Conservation (phyloP, 2,329 filamentous ascomycete genomes). For the Phaeomoniella chlamydospora region DNA sequence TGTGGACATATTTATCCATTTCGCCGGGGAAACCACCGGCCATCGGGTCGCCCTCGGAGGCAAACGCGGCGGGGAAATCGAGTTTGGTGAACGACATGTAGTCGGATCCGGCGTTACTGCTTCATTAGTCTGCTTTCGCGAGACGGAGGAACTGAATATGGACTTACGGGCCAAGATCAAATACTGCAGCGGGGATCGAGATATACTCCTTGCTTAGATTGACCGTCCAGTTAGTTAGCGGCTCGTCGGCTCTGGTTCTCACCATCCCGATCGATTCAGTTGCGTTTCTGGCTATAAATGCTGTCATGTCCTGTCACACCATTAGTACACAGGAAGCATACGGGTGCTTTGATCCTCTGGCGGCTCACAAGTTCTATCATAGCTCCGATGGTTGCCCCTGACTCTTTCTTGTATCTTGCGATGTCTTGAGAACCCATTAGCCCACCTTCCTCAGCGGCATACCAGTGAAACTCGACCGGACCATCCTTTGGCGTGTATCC, state of each 20-base stretch:
- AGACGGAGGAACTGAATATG: background rate
- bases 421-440: constrained; percentile 80
- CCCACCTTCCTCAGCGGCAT: constrained; percentile 79
- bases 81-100: background rate
- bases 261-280: background rate
- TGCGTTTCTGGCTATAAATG: background rate
- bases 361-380: background rate
- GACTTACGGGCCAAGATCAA: background rate
- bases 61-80: background rate
- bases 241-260: background rate
- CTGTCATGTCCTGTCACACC: background rate
- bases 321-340: background rate
- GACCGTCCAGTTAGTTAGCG: background rate
- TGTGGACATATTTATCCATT: background rate
- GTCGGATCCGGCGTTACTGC: background rate
- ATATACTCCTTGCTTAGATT: background rate
- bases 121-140: background rate
- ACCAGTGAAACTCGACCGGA: constrained; percentile 85
- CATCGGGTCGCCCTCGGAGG: background rate
- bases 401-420: background rate
- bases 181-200: background rate
- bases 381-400: background rate
- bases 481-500: constrained; percentile 63
- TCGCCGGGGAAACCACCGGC: background rate
- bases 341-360: background rate